Conservation (phyloP, 164 flowering plant genomes). For the Nymphaea thermarum region DNA sequence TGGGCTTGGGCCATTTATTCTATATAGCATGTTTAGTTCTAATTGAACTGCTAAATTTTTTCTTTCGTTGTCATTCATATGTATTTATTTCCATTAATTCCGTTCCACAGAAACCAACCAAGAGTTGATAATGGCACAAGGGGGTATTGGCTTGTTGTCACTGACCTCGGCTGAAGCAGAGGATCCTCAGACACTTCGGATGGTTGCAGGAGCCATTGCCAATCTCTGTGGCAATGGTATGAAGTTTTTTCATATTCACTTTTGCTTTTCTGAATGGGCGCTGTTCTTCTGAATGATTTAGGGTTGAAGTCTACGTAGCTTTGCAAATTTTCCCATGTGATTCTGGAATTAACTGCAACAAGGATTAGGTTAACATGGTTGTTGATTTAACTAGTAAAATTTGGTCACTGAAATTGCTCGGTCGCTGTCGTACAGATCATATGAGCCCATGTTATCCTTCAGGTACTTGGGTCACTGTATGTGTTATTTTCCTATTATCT, state of each 20-base stretch:
- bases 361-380: no score
- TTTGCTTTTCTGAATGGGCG: background rate
- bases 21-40: background rate
- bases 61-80: background rate
- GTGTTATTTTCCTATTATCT: no score
- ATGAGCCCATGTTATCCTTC: no score
- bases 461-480: no score
- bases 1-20: background rate
- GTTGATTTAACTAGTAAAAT: no score
- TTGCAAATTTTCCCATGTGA: no score
- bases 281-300: background rate
- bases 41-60: constrained; percentile 1
- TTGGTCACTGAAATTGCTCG: no score
- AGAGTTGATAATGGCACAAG: constrained; percentile 93
- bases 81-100: background rate
- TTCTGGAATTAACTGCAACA: no score
- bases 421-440: no score
- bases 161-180: constrained; percentile 70
- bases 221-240: constrained; percentile 98
- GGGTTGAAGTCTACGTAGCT: no score
- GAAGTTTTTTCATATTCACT: background rate
- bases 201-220: constrained; percentile 99
- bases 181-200: constrained; percentile 95
- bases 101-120: constrained; percentile 70
- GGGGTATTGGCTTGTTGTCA: constrained; percentile 72